Percentiles rank a stretch among this genome's conserved stretches.
These are phyloP conservation scores for Biscogniauxia sp. DNA, from an alignment of 2,329 filamentous ascomycete species.

Conservation along the genomic window DNA sequence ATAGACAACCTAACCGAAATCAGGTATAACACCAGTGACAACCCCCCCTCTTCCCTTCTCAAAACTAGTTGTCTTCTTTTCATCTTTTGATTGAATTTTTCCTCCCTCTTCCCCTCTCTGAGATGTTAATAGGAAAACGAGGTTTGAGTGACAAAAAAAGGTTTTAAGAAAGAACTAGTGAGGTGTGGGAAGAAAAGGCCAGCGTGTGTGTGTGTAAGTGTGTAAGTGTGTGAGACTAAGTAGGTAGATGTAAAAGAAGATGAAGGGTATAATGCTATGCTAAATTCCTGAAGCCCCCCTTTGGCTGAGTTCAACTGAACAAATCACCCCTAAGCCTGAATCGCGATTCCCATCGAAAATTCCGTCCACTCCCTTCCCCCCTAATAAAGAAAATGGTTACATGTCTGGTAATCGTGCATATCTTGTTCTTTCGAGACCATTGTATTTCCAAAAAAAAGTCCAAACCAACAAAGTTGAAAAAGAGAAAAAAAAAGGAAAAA, in stretches of 20 bases:
- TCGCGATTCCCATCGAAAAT: no score
- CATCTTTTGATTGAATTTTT: no score
- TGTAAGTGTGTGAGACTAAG: no score
- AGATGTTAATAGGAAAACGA: no score
- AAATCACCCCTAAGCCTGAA: neutral
- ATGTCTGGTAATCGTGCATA: neutral
- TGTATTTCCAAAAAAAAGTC: conserved; percentile 6
- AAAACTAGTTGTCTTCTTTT: neutral
- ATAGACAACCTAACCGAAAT: no score
- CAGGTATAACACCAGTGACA: no score
- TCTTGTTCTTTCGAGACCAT: neutral
- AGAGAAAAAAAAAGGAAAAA: conserved; percentile 4
- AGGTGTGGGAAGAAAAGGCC: neutral
- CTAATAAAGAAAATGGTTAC: neutral
- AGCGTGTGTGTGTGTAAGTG: no score
- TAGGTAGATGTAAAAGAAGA: conserved; percentile 2
- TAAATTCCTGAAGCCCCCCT: conserved; percentile 5
- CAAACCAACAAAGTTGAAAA: neutral
- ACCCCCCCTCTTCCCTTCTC: neutral
- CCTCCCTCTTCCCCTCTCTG: no score
- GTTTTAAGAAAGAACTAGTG: neutral
- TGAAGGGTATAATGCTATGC: conserved; percentile 19
- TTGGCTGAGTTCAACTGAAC: neutral
- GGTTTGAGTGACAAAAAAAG: neutral
- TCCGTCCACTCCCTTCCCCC: neutral